Percentiles rank a stretch among this genome's conserved stretches.
These are phyloP conservation scores for Digitaria exilis DNA, from an alignment of 202 grass and related monocot genomes.

Conservation along the genomic window DNA sequence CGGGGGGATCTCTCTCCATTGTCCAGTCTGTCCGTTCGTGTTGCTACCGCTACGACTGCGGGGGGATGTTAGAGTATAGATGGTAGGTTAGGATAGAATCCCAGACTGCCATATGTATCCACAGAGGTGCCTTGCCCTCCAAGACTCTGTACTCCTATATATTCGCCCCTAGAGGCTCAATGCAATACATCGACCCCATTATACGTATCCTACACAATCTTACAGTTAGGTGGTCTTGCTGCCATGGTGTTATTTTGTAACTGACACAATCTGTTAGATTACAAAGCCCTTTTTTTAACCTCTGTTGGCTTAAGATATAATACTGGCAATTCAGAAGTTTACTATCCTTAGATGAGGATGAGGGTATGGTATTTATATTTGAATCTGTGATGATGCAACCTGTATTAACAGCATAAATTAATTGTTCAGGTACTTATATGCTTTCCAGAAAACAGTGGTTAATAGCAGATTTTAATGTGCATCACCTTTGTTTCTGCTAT, in stretches of 20 bases:
- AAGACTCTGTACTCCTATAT: too few relatives aligned
- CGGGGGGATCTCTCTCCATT: too few relatives aligned
- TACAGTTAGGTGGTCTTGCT: constrained; percentile 7
- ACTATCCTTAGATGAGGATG: background rate
- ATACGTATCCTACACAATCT: too few relatives aligned
- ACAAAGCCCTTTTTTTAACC: background rate
- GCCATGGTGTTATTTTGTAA: background rate
- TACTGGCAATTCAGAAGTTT: constrained; percentile 1
- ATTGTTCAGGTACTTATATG: background rate
- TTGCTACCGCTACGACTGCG: too few relatives aligned
- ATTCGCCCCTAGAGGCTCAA: too few relatives aligned
- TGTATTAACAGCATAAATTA: constrained; percentile 22
- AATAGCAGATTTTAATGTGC: background rate
- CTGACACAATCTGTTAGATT: background rate
- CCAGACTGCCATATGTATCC: too few relatives aligned
- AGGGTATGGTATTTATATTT: constrained; percentile 13
- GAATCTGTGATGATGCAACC: constrained; percentile 17
- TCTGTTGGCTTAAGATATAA: background rate
- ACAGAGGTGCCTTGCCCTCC: too few relatives aligned
- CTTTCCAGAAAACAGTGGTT: background rate
- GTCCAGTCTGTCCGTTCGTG: too few relatives aligned
- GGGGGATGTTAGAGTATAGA: too few relatives aligned
- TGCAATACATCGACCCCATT: too few relatives aligned
- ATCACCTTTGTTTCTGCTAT: constrained; percentile 20
- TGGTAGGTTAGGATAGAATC: too few relatives aligned